These are phyloP conservation scores for Sisymbrium altissimum DNA, from an alignment of 345 rosid genomes.

Conservation along the genomic window DNA sequence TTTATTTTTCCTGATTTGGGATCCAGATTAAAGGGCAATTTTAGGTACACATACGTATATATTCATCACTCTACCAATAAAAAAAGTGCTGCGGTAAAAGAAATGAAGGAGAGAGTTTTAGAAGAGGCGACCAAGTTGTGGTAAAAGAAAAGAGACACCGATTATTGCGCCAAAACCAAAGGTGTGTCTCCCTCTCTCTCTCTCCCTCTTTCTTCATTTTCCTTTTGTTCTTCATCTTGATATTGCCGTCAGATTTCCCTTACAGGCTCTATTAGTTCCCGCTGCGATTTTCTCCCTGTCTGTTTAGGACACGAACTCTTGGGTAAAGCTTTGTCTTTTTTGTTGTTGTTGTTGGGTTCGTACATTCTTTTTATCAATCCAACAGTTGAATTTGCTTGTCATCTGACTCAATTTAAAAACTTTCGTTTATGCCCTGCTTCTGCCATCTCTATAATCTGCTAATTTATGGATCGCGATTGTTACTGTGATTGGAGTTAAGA, in stretches of 20 bases:
- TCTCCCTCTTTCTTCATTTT: not conserved
- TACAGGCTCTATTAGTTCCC: slow-evolving; percentile 10
- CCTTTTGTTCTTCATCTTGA: not conserved
- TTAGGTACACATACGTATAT: not conserved
- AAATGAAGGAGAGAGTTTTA: not conserved
- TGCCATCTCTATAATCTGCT: not conserved
- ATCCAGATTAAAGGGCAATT: not conserved
- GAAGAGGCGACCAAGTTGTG: slow-evolving; percentile 20
- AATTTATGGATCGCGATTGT: slow-evolving; percentile 1
- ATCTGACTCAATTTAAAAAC: not conserved
- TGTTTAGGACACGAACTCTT: slow-evolving; percentile 7
- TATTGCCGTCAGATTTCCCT: slow-evolving; percentile 12
- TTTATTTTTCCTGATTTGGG: not conserved
- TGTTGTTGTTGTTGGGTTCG: not conserved
- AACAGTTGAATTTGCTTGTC: slow-evolving; percentile 16
- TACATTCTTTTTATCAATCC: slow-evolving; percentile 8
- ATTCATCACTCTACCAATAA: no score
- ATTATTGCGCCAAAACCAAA: slow-evolving; percentile 36
- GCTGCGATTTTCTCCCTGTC: slow-evolving; percentile 2
- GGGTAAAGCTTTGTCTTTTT: not conserved
- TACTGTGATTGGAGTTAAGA: not conserved
- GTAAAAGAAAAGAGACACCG: not conserved
- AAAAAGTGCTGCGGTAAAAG: not conserved
- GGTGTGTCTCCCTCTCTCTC: not conserved
- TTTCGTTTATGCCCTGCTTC: not conserved